These are phyloP conservation scores for Tilletia caries DNA, from an alignment of 1,284 basidiomycete species.

Conservation along the genomic window DNA sequence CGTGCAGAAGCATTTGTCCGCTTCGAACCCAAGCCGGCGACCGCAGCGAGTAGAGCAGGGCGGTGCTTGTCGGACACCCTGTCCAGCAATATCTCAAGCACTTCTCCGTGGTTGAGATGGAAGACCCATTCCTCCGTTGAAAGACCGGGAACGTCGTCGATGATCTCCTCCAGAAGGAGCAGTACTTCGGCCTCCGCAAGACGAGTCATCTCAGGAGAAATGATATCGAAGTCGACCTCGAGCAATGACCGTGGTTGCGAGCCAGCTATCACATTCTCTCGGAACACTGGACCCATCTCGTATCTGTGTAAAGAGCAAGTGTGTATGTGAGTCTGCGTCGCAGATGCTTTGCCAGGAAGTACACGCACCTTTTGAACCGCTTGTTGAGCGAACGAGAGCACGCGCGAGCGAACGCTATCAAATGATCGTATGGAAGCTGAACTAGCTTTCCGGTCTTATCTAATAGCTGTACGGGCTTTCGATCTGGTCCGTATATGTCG, in stretches of 20 bases:
- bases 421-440: conserved; percentile 51
- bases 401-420: conserved; percentile 78
- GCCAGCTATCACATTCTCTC: conserved; percentile 52
- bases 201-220: conserved; percentile 48
- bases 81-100: conserved; percentile 41
- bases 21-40: conserved; percentile 30
- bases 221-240: conserved; percentile 53
- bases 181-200: conserved; percentile 52
- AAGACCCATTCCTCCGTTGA: conserved; percentile 44
- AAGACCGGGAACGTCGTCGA: conserved; percentile 47
- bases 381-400: conserved; percentile 71
- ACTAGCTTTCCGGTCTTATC: conserved; percentile 61
- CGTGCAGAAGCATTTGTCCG: conserved; percentile 33
- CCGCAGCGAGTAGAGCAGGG: conserved; percentile 21
- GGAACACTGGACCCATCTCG: conserved; percentile 62
- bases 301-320: conserved; percentile 55
- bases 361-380: conserved; percentile 69
- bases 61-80: conserved; percentile 37
- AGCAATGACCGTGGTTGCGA: conserved; percentile 52
- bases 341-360: not conserved
- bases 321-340: no score
- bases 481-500: conserved; percentile 70
- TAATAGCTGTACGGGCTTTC: conserved; percentile 75
- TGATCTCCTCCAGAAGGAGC: conserved; percentile 45
- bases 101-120: conserved; percentile 46